Percentiles rank a stretch among this genome's conserved stretches.
These are phyloP conservation scores for Lunasporangiospora selenospora DNA, from an alignment of 192 early-diverging fungal species.

Conservation along the genomic window DNA sequence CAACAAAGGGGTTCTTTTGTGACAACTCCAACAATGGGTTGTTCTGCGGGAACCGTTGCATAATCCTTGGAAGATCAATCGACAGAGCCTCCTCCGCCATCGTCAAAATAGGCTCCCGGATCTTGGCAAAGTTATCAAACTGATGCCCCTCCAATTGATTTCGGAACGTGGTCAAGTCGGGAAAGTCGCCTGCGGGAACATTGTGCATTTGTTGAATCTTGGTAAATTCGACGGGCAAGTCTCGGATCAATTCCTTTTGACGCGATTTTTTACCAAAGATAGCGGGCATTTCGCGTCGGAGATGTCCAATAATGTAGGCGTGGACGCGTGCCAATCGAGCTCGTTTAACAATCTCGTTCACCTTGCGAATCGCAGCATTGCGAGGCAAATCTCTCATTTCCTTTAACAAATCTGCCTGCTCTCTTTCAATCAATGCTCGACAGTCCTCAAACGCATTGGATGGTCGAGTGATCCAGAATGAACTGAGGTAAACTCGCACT, in stretches of 20 bases:
- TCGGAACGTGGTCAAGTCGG: slow-evolving; percentile 78
- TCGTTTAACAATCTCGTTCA: slow-evolving; percentile 93
- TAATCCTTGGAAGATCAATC: slow-evolving; percentile 77
- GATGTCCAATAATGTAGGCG: slow-evolving; percentile 83
- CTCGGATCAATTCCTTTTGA: slow-evolving; percentile 70
- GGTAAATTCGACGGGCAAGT: slow-evolving; percentile 75
- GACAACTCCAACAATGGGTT: slow-evolving; percentile 72
- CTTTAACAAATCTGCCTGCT: slow-evolving; percentile 79
- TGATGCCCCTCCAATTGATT: slow-evolving; percentile 74
- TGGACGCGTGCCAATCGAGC: slow-evolving; percentile 82
- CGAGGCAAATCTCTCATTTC: slow-evolving; percentile 81
- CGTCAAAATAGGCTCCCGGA: slow-evolving; percentile 69
- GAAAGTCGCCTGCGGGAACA: slow-evolving; percentile 86
- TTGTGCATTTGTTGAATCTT: slow-evolving; percentile 80
- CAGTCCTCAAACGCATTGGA: slow-evolving; percentile 74
- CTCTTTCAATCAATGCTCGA: slow-evolving; percentile 69
- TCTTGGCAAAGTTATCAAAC: slow-evolving; percentile 81
- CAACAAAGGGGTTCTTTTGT: slow-evolving; percentile 63
- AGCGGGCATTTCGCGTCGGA: slow-evolving; percentile 81
- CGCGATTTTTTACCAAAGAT: slow-evolving; percentile 86
- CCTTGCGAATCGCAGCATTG: slow-evolving; percentile 82
- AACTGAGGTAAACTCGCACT: slow-evolving; percentile 82
- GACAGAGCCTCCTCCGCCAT: slow-evolving; percentile 78
- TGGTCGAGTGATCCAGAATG: slow-evolving; percentile 80
- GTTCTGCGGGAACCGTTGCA: slow-evolving; percentile 74